A percentile compares a stretch with the other conserved stretches of the same genome.
phyloP scores from a whole-genome alignment of 208 protist genomes.

The Acanthamoeba royreba region DNA sequence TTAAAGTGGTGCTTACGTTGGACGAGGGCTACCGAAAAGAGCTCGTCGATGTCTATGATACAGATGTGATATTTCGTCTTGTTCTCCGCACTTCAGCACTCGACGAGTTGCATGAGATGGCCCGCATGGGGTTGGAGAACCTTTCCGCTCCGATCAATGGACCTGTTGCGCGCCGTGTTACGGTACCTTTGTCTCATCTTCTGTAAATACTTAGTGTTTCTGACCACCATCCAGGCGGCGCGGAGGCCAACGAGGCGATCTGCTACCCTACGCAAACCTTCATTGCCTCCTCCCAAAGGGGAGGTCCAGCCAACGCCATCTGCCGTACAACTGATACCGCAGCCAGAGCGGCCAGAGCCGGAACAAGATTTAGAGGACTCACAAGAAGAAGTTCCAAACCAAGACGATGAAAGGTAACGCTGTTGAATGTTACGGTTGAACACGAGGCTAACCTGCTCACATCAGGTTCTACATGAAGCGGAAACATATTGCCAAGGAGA shows the following conservation, averaged over 20 bases:
- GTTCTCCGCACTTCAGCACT: not conserved
- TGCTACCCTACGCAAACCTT: no score
- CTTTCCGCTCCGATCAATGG: not conserved
- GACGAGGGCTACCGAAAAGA: not conserved
- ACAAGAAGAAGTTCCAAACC: no score
- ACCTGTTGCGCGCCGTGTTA: not conserved
- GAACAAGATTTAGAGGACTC: no score
- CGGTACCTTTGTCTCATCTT: no score
- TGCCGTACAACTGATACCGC: no score
- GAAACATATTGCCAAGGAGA: not conserved
- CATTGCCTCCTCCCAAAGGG: no score
- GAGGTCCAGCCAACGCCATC: no score
- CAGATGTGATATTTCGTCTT: not conserved
- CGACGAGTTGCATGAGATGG: not conserved
- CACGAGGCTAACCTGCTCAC: not conserved
- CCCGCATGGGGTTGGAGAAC: not conserved
- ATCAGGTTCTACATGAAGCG: not conserved
- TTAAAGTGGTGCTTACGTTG: not conserved
- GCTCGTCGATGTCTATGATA: not conserved
- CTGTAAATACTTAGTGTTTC: no score
- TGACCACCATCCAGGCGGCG: no score
- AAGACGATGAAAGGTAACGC: no score
- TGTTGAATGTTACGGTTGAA: not conserved
- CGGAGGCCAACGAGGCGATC: no score
- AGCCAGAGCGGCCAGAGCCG: no score